Conservation (phyloP, 176 grass and related monocot genomes). For the Pontederia crassipes region DNA sequence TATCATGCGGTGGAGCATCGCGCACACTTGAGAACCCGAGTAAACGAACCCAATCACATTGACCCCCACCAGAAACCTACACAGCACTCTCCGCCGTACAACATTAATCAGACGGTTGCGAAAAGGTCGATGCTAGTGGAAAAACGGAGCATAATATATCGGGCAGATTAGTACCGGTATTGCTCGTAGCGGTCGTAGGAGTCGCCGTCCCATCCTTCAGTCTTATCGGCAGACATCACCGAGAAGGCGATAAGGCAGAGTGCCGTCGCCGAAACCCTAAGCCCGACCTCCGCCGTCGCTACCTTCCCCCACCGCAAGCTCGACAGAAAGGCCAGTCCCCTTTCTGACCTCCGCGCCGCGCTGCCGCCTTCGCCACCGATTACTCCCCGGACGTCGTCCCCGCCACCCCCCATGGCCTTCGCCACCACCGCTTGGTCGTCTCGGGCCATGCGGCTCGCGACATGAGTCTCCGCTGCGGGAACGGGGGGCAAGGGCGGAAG, state of each 20-base stretch:
- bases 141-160: constrained; percentile 5
- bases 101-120: background rate
- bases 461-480: background rate
- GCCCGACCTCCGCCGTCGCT: constrained; percentile 42
- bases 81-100: background rate
- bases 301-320: constrained; percentile 30
- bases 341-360: constrained; percentile 28
- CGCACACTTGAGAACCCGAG: constrained; percentile 44
- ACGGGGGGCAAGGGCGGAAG: too few relatives aligned
- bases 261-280: constrained; percentile 51
- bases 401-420: constrained; percentile 10
- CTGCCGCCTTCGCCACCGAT: background rate
- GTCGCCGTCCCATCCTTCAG: constrained; percentile 57
- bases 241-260: constrained; percentile 57
- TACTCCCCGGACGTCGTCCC: constrained; percentile 18
- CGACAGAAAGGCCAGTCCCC: constrained; percentile 19
- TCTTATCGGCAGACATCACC: constrained; percentile 53
- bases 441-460: constrained; percentile 10
- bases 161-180: constrained; percentile 43
- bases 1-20: constrained; percentile 29
- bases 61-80: constrained; percentile 56
- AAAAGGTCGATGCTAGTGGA: background rate
- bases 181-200: constrained; percentile 68
- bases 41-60: constrained; percentile 71
- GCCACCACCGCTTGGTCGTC: constrained; percentile 19